Base-by-base conservation (phyloP, 1,284 basidiomycete genomes). In the Cryptococcus sp. region DNA sequence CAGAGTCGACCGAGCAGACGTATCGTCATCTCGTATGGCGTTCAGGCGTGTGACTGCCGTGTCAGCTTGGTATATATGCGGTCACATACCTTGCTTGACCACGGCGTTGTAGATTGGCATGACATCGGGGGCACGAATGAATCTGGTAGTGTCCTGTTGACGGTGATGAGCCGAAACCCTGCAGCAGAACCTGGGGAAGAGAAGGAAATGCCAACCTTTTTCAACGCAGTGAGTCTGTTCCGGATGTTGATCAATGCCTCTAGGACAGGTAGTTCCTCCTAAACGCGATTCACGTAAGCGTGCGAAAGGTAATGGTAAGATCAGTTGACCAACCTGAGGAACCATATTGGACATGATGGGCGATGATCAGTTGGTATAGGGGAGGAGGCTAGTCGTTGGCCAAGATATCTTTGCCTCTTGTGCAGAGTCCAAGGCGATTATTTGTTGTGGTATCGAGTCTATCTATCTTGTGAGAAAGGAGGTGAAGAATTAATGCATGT, bases 181-280 rank as follows among this genome's bases (percentile, higher is more conserved):
- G 13, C 17, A 23, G 47, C 20, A 25, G 20, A 23, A 19, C 3
- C 7, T 48, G 16, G 5, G 20, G 17, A 35, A 47, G 19, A 17
- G 42, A 38, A 22, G 41, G 20, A 40, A 20, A 25, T 22, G 16
- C 79, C 73, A 61, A 82, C 81, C 77, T 83, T 84, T 69, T 85
- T 85, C 59, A 85, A 74, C 0, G 82, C 81, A 17, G 83, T 84
- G 38, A 82, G 74, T 1, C 83, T 86, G 79, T 96, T 95, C 56
- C 95, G 87, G 75, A 98, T 96, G 79, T 90, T 91, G 79, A 98
- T 94, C 67, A 99, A 85, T 25, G 90, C 84, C 82, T 98, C 95
- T 71, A 99, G 88, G 77, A 99, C 93, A 60, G 92, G 88, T 65
- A 95, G 83, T 83, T 98, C 83, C 61, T 82, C 80, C 66, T 80